phyloP scores from a whole-genome alignment of 495 filamentous ascomycete species.

The Gamarada debralockiae region DNA sequence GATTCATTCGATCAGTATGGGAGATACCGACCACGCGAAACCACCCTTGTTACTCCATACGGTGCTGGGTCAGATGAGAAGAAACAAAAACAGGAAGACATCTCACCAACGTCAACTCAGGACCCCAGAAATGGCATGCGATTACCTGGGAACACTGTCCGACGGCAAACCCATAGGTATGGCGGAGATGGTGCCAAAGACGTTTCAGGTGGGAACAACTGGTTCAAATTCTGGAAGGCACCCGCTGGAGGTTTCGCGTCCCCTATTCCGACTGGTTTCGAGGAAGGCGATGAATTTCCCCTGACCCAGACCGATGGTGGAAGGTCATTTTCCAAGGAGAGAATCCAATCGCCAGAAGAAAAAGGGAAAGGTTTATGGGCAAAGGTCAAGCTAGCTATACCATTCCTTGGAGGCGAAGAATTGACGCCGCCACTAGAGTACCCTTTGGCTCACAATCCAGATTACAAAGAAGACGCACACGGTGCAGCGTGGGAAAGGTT shows the following conservation, averaged over 20 bases:
- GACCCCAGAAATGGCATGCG: neutral
- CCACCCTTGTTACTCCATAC: constrained; percentile 1
- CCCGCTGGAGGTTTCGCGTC: constrained; percentile 48
- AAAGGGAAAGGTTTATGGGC: constrained; percentile 40
- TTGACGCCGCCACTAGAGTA: constrained; percentile 50
- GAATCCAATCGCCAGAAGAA: constrained; percentile 31
- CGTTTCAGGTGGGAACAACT: constrained; percentile 15
- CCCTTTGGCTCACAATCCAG: constrained; percentile 63
- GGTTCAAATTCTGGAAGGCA: constrained; percentile 53
- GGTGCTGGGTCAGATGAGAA: constrained; percentile 7
- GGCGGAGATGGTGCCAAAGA: constrained; percentile 15
- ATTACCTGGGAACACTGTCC: constrained; percentile 19
- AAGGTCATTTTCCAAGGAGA: constrained; percentile 9
- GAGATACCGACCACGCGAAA: constrained; percentile 11
- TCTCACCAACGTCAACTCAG: constrained; percentile 6
- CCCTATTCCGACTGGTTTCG: constrained; percentile 44
- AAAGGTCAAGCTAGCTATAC: constrained; percentile 37
- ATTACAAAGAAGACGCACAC: constrained; percentile 57
- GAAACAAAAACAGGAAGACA: constrained; percentile 1
- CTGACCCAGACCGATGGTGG: constrained; percentile 13
- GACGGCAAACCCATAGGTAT: neutral
- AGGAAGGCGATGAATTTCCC: constrained; percentile 30
- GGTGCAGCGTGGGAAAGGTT: constrained; percentile 84
- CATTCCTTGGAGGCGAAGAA: constrained; percentile 33
- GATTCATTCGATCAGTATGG: constrained; percentile 19